Conservation (phyloP, 805 yeast species). For the Sugiyamaella marilandica region DNA sequence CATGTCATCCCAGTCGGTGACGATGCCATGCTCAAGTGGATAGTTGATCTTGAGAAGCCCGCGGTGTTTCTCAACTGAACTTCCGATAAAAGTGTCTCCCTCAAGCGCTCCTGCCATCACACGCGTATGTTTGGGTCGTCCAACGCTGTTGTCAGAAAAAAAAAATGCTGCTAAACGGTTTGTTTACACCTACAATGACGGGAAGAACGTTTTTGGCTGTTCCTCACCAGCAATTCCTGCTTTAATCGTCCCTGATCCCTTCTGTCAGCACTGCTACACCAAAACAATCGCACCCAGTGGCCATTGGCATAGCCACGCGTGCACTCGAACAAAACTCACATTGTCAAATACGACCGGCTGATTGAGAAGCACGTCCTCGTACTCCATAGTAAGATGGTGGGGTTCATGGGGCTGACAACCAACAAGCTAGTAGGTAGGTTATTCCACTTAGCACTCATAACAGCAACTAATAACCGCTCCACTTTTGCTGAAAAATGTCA, state of each 20-base stretch:
- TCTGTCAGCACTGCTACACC: background rate
- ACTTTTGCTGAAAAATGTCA: conserved; percentile 10
- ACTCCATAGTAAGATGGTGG: conserved; percentile 20
- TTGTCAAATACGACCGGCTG: conserved; percentile 77
- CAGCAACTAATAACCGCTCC: background rate
- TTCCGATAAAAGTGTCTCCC: conserved; percentile 70
- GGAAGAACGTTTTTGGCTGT: conserved; percentile 60
- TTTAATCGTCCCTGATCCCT: conserved; percentile 78
- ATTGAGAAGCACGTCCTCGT: conserved; percentile 42
- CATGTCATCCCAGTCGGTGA: conserved; percentile 81
- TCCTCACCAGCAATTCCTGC: conserved; percentile 95
- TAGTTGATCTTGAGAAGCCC: conserved; percentile 69
- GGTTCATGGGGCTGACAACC: background rate
- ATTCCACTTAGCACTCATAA: background rate
- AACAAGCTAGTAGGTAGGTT: background rate
- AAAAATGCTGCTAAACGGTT: too few relatives aligned
- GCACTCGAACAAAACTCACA: conserved; percentile 29
- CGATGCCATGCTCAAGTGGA: conserved; percentile 77
- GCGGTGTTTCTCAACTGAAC: conserved; percentile 64
- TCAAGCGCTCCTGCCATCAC: conserved; percentile 71
- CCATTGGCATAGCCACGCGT: background rate
- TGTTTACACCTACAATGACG: conserved; percentile 42
- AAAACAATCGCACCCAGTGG: background rate
- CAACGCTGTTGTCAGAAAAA: conserved; percentile 39
- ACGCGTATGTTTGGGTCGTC: conserved; percentile 77